Percentiles rank a stretch among this genome's conserved stretches.
phyloP scores from a whole-genome alignment of 164 flowering plant species.

The Houttuynia cordata region DNA sequence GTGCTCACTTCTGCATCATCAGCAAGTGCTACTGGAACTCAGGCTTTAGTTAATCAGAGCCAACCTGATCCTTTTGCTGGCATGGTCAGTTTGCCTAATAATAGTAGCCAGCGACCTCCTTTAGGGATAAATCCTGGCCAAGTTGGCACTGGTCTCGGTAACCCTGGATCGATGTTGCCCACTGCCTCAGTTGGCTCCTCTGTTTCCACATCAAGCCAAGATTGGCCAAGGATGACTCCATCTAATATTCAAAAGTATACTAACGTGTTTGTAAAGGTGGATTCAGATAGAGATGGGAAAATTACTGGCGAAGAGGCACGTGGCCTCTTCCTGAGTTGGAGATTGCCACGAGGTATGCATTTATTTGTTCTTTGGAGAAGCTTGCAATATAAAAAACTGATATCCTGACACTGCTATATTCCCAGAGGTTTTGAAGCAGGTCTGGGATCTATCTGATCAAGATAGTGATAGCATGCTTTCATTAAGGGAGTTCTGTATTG shows the following conservation, averaged over 20 bases:
- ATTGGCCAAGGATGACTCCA: constrained; percentile 95
- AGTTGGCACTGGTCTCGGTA: constrained; percentile 27
- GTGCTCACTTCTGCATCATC: constrained; percentile 32
- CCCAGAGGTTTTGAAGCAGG: constrained; percentile 93
- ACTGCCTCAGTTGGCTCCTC: constrained; percentile 34
- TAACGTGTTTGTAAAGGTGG: constrained; percentile 82
- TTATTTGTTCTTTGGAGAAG: not conserved
- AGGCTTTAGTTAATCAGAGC: constrained; percentile 35
- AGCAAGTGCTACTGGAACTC: constrained; percentile 34
- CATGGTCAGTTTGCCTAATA: constrained; percentile 29
- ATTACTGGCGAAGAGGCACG: constrained; percentile 91
- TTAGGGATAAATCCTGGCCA: constrained; percentile 28
- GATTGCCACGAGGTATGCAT: constrained; percentile 71
- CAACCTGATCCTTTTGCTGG: constrained; percentile 49
- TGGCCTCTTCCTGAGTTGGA: constrained; percentile 89
- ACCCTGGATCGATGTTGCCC: constrained; percentile 24
- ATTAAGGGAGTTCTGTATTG: constrained; percentile 76
- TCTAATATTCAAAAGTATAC: constrained; percentile 77
- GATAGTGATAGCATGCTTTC: constrained; percentile 97
- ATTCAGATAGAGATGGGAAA: constrained; percentile 86
- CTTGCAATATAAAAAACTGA: not conserved
- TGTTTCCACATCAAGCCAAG: constrained; percentile 32
- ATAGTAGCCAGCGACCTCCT: constrained; percentile 27
- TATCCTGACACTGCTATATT: constrained; percentile 1
- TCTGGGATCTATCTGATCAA: constrained; percentile 97